Conservation (phyloP, 2,329 filamentous ascomycete species). For the Coccinonectria pachysandricola region DNA sequence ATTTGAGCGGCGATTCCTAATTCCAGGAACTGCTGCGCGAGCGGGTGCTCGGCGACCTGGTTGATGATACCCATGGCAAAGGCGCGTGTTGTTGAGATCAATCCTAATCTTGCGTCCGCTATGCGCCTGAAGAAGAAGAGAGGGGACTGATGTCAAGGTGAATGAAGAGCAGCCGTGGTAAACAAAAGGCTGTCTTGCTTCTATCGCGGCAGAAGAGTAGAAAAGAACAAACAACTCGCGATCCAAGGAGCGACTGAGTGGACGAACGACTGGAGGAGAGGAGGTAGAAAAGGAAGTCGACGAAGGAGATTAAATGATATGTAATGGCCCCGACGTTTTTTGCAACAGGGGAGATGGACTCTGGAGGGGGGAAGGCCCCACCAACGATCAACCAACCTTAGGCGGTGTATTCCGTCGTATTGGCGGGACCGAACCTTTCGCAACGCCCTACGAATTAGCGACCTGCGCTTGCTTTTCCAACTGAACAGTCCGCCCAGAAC, state of each 20-base stretch:
- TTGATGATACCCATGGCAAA: conserved; percentile 46
- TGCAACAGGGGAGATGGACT: conserved; percentile 9
- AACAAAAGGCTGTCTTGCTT: too few relatives aligned
- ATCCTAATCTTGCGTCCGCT: conserved; percentile 1
- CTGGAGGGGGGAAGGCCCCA: conserved; percentile 1
- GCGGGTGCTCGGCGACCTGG: conserved; percentile 36
- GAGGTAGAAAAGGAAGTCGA: conserved; percentile 8
- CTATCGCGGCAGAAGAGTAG: too few relatives aligned
- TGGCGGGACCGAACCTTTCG: too few relatives aligned
- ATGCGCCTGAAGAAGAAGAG: background rate
- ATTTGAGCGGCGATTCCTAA: conserved; percentile 39
- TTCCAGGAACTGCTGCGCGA: conserved; percentile 38
- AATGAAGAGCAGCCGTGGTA: too few relatives aligned
- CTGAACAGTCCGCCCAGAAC: too few relatives aligned
- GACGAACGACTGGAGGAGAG: too few relatives aligned
- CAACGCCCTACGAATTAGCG: too few relatives aligned
- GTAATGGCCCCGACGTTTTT: conserved; percentile 20
- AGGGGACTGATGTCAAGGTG: conserved; percentile 1
- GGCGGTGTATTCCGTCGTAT: too few relatives aligned
- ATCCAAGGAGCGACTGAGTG: conserved; percentile 7
- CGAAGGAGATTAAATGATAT: conserved; percentile 23
- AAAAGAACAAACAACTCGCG: conserved; percentile 8
- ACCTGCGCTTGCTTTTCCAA: too few relatives aligned
- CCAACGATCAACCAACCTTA: too few relatives aligned
- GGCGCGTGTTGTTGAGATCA: conserved; percentile 1